A percentile compares a stretch with the other conserved stretches of the same genome.
Evolutionary conservation across 306 rosid genomes (phyloP).

Genomic region (Gynostemma pentaphyllum): DNA sequence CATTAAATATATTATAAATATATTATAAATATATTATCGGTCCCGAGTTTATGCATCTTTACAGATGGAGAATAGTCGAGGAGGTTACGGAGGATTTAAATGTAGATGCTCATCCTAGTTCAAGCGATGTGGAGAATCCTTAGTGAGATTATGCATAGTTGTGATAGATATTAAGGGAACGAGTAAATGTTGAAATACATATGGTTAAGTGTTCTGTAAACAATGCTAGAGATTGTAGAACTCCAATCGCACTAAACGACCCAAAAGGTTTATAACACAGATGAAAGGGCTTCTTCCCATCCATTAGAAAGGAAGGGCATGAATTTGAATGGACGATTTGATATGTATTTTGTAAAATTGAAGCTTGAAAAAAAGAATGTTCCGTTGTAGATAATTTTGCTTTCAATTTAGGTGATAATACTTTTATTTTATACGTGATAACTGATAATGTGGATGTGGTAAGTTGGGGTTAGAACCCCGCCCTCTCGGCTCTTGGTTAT

Average conservation of each 20-base stretch:
- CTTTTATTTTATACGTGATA: too few relatives aligned
- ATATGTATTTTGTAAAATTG: too few relatives aligned
- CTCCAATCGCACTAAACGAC: not conserved
- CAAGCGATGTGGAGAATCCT: constrained; percentile 55
- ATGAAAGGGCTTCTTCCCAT: too few relatives aligned
- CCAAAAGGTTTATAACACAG: not conserved
- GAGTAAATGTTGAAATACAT: not conserved
- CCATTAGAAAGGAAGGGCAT: too few relatives aligned
- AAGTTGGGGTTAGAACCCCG: too few relatives aligned
- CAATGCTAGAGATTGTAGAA: not conserved
- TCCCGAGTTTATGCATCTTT: not conserved
- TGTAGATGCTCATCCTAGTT: constrained; percentile 40
- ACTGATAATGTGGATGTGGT: too few relatives aligned
- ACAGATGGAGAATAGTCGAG: constrained; percentile 56
- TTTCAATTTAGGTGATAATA: too few relatives aligned
- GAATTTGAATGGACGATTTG: too few relatives aligned
- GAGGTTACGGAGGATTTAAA: constrained; percentile 45
- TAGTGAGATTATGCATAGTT: constrained; percentile 25
- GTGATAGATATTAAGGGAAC: constrained; percentile 15
- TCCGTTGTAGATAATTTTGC: too few relatives aligned
- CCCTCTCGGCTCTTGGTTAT: too few relatives aligned
- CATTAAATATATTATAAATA: not conserved
- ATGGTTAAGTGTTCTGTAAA: not conserved
- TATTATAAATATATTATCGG: not conserved
- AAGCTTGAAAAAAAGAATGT: too few relatives aligned